These are phyloP conservation scores for Scedosporium dehoogii DNA, from an alignment of 2,329 filamentous ascomycete genomes.

Conservation along the genomic window DNA sequence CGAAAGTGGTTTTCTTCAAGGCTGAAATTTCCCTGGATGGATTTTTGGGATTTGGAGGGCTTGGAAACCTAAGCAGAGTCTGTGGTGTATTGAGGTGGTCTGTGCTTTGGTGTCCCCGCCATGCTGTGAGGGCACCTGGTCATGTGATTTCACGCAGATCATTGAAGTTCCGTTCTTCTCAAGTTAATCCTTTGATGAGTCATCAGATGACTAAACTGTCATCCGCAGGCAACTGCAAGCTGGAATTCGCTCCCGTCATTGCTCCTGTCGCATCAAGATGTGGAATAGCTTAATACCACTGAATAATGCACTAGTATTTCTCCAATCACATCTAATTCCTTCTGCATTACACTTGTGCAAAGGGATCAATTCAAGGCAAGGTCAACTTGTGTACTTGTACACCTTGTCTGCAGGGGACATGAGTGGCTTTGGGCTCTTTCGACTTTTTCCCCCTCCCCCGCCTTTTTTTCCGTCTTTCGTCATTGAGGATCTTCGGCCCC, in stretches of 20 bases:
- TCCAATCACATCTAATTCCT: too few relatives aligned
- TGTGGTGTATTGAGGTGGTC: conserved; percentile 2
- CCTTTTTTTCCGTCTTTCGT: not conserved
- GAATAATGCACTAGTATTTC: too few relatives aligned
- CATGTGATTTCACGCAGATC: conserved; percentile 1
- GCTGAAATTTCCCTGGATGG: conserved; percentile 5
- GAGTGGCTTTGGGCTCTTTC: not conserved
- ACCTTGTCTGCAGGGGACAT: not conserved
- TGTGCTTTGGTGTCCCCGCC: not conserved
- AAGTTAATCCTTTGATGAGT: not conserved
- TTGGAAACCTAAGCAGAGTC: conserved; percentile 6
- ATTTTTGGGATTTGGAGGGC: conserved; percentile 6
- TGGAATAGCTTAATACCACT: too few relatives aligned
- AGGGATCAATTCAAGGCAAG: too few relatives aligned
- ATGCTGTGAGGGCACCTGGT: conserved; percentile 1
- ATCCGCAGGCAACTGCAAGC: not conserved
- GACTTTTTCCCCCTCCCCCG: not conserved
- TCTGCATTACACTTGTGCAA: too few relatives aligned
- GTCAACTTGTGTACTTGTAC: not conserved
- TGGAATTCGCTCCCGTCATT: too few relatives aligned
- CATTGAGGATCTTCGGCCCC: not conserved
- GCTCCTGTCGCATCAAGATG: too few relatives aligned
- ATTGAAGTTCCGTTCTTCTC: not conserved
- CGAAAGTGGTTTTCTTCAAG: conserved; percentile 4
- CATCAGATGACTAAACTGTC: not conserved